A percentile compares a stretch with the other conserved stretches of the same genome.
Evolutionary conservation across 257 asterid species (phyloP).

Genomic region (Nicotiana paniculata): DNA sequence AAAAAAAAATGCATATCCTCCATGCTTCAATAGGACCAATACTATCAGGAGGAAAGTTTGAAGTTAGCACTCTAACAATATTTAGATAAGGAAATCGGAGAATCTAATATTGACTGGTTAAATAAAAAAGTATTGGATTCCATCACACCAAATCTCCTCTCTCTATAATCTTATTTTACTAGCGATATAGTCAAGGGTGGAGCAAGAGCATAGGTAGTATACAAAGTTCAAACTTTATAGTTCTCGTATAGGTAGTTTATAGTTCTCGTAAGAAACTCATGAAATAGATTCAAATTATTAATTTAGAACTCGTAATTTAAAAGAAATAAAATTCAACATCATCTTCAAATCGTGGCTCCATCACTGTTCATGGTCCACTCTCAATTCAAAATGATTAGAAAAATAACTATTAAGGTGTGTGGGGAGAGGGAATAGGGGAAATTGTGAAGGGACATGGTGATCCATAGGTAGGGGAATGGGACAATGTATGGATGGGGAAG

Average conservation of each 20-base stretch:
- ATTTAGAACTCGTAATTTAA: too few species aligned
- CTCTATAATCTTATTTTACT: background rate
- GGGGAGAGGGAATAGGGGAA: background rate
- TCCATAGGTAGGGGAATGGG: background rate
- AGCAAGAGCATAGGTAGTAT: too few species aligned
- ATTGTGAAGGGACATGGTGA: background rate
- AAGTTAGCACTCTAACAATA: too few species aligned
- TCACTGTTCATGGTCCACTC: background rate
- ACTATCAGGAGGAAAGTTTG: too few species aligned
- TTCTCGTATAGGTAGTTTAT: too few species aligned
- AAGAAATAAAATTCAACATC: too few species aligned
- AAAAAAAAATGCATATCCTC: background rate
- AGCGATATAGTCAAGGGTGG: too few species aligned
- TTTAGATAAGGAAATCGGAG: background rate
- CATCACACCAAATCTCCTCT: background rate
- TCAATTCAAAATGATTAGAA: background rate
- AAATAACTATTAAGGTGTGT: background rate
- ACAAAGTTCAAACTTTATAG: too few species aligned
- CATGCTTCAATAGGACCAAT: background rate
- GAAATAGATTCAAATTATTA: too few species aligned
- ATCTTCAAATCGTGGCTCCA: accelerated
- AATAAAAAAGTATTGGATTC: too few species aligned
- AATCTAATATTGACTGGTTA: background rate
- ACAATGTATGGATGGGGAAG: background rate
- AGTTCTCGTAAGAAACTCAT: too few species aligned